A percentile compares a stretch with the other conserved stretches of the same genome.
Conservation (phyloP, 75 land plant species). For the Adiantum capillusveneris region DNA sequence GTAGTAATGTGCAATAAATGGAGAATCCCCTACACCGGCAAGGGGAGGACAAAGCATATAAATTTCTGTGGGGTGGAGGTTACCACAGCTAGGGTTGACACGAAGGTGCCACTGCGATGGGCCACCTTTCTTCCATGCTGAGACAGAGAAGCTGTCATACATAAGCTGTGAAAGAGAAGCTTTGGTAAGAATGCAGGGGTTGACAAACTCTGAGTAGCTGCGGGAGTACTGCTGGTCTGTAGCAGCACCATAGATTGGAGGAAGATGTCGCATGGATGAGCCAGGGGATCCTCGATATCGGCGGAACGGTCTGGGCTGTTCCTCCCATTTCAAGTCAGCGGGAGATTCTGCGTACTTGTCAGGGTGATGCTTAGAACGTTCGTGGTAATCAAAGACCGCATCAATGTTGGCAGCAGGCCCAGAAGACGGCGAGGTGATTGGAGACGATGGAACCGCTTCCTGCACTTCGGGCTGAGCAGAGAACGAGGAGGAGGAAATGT, state of each 20-base stretch:
- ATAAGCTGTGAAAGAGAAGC: conserved; percentile 69
- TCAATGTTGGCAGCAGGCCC: not conserved
- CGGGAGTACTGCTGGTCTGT: conserved; percentile 21
- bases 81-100: conserved; percentile 95
- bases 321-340: conserved; percentile 85
- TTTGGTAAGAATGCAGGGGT: conserved; percentile 28
- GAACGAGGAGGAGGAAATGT: not conserved
- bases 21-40: conserved; percentile 30
- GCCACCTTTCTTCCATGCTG: conserved; percentile 91
- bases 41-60: conserved; percentile 64
- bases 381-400: conserved; percentile 51
- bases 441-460: not conserved
- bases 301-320: conserved; percentile 94
- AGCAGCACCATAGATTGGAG: conserved; percentile 6
- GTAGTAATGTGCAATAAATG: conserved; percentile 84
- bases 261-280: conserved; percentile 44
- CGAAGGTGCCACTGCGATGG: conserved; percentile 91
- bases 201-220: conserved; percentile 22
- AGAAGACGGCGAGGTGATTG: not conserved
- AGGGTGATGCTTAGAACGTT: conserved; percentile 72
- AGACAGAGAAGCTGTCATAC: conserved; percentile 81
- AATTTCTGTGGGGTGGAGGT: conserved; percentile 91
- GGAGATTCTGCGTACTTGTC: conserved; percentile 73
- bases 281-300: conserved; percentile 61
- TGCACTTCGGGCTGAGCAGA: not conserved